phyloP scores from a whole-genome alignment of 1,284 basidiomycete genomes.

The Puccinia hordei region DNA sequence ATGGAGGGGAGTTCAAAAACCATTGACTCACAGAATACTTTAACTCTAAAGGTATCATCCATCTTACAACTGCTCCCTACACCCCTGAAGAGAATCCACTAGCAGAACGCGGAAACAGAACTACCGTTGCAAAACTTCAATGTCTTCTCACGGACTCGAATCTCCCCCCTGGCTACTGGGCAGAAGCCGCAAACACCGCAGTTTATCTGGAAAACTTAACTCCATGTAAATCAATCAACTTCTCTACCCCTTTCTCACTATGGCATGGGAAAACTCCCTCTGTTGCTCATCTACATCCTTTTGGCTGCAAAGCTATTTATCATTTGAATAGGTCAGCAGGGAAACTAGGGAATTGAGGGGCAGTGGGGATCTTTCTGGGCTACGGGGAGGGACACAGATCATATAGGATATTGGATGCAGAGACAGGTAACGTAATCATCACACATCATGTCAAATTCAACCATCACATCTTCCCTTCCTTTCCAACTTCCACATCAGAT shows the following conservation, averaged over 20 bases:
- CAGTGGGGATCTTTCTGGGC: too few relatives aligned
- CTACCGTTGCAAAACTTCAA: not conserved
- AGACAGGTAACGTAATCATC: slow-evolving; percentile 6
- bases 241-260: not conserved
- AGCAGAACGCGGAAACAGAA: not conserved
- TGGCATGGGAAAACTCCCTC: too few relatives aligned
- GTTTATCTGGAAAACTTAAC: slow-evolving; percentile 5
- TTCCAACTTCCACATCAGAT: not conserved
- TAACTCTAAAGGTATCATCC: not conserved
- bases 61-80: slow-evolving; percentile 9
- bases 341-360: not conserved
- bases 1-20: too few relatives aligned
- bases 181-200: not conserved
- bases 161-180: not conserved
- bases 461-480: not conserved
- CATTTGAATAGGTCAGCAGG: not conserved
- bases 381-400: too few relatives aligned
- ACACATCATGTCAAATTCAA: slow-evolving; percentile 18
- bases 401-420: too few relatives aligned
- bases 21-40: too few relatives aligned
- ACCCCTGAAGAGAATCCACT: not conserved
- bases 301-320: not conserved
- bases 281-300: too few relatives aligned
- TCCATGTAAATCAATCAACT: slow-evolving; percentile 1
- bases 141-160: not conserved